These are phyloP conservation scores for Butyriboletus loyo DNA, from an alignment of 768 basidiomycete genomes.

Conservation along the genomic window DNA sequence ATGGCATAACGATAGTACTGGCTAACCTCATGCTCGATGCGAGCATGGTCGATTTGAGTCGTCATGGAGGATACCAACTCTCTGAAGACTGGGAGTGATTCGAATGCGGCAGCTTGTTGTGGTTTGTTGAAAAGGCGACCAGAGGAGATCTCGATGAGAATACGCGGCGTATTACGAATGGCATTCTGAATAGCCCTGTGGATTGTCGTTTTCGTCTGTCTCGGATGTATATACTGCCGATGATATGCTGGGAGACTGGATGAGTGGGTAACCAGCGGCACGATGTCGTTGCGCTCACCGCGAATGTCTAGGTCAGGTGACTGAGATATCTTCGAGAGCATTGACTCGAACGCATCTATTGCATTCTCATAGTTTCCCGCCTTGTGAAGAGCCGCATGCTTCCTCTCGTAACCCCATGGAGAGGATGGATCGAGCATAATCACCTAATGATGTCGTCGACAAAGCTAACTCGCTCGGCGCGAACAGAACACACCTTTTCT, in stretches of 20 bases:
- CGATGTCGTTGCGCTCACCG: neutral
- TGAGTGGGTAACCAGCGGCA: neutral
- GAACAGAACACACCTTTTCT: neutral
- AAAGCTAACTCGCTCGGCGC: neutral
- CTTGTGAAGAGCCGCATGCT: slow-evolving; percentile 3
- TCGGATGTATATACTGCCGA: too few relatives aligned
- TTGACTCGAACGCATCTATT: neutral
- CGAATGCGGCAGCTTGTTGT: slow-evolving; percentile 1
- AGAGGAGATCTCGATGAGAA: neutral
- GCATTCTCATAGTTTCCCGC: neutral
- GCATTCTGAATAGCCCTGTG: neutral
- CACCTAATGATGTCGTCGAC: neutral
- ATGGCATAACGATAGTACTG: slow-evolving; percentile 9
- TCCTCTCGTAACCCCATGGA: neutral
- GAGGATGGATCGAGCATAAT: neutral
- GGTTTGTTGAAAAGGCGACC: too few relatives aligned
- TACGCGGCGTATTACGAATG: slow-evolving; percentile 1
- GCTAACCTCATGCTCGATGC: neutral
- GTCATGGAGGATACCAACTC: slow-evolving; percentile 14
- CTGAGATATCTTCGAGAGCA: neutral
- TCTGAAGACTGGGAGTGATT: slow-evolving; percentile 1
- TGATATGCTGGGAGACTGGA: neutral
- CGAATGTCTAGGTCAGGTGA: neutral
- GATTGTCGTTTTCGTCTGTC: neutral
- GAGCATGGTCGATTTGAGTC: neutral